Evolutionary conservation across 768 basidiomycete species (phyloP), one percentile per base, ranked within the genome.

Genomic region (Suillus discolor): DNA sequence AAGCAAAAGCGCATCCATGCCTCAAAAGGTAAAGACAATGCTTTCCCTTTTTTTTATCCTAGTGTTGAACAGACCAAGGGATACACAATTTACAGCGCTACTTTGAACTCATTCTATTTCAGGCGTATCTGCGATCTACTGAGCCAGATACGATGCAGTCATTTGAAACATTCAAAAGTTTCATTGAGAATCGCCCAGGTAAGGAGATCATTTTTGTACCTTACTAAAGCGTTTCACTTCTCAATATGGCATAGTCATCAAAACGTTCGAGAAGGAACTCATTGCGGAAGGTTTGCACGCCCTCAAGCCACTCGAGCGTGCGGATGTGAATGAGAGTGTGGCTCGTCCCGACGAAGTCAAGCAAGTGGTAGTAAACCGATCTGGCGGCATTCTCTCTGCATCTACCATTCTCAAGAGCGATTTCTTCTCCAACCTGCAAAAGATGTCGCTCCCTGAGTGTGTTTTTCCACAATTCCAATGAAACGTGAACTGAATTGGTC

Each of bases 341-440:
- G 92, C 93, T 3, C 84, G 93, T 66, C 93, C 94, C 0, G 97
- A 99, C 70, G 97, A 99, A 79, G 96, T 95, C 41, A 87, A 89
- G 9, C 85, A 90, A 67, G 85, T 97, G 4, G 96, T 99, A 39
- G 83, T 87, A 44, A 92, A 91, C 70, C 88, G 97, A 47, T 84
- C 87, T 11, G 97, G 97, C 11, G 86, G 84, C 67, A 92, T 99
- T 65, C 79, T 99, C 0, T 97, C 94, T 15, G 92, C 94, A 2
- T 93, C 89, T 6, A 94, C 96, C 1, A 97, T 99, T 70, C 81
- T 99, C 72, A 99, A 99, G 81, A 94, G 92, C 71, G 94, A 96
- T 74, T 94, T 95, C 82, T 96, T 96, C 83, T 88, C 88, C 7
- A 93, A 93, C 73, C 74, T 99, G 39, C 97, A 99, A 79, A 99